phyloP scores from a whole-genome alignment of 164 flowering plant species.

The Nymphaea colorata region DNA sequence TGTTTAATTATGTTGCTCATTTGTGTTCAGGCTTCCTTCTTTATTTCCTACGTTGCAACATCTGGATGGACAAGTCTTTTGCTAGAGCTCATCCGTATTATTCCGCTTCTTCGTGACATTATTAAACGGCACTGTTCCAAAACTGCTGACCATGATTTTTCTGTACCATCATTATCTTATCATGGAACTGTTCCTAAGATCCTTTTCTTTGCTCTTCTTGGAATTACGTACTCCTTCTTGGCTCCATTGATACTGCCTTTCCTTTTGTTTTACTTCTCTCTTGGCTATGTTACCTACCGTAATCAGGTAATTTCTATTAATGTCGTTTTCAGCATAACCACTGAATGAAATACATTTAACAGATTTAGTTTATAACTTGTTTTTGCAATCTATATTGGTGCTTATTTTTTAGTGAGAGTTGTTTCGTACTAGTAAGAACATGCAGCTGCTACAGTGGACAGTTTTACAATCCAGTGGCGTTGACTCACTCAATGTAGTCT shows the following conservation, averaged over 20 bases:
- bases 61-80: constrained; percentile 81
- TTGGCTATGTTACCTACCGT: constrained; percentile 69
- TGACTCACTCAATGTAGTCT: too few species aligned
- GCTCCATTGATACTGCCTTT: constrained; percentile 91
- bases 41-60: constrained; percentile 82
- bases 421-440: too few species aligned
- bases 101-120: constrained; percentile 33
- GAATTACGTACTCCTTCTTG: constrained; percentile 73
- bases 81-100: constrained; percentile 50
- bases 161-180: constrained; percentile 51
- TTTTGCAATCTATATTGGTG: too few species aligned
- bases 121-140: constrained; percentile 21
- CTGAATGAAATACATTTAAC: too few species aligned
- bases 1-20: constrained; percentile 1
- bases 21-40: constrained; percentile 66
- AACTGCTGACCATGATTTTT: constrained; percentile 26
- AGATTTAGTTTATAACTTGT: too few species aligned
- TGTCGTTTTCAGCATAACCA: too few species aligned
- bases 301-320: constrained; percentile 55
- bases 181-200: constrained; percentile 54
- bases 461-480: too few species aligned
- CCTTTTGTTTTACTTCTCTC: constrained; percentile 58
- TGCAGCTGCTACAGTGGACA: too few species aligned
- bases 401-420: too few species aligned
- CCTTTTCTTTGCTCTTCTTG: constrained; percentile 82